These are phyloP conservation scores for Inga oerstediana DNA, from an alignment of 306 rosid genomes.

Conservation along the genomic window DNA sequence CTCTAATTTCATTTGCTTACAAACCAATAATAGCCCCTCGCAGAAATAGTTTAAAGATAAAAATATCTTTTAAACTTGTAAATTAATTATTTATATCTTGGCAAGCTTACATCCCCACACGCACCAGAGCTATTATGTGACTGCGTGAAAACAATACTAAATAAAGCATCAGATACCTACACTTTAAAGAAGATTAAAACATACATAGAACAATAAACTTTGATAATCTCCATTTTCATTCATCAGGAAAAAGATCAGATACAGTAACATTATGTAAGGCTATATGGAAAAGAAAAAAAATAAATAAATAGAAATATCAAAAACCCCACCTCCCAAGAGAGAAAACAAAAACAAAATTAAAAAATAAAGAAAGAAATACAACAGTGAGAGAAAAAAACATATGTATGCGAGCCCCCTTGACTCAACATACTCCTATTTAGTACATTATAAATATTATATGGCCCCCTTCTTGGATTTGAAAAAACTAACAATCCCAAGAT, in stretches of 20 bases:
- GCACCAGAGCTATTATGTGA: too few species aligned
- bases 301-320: slow-evolving; percentile 1
- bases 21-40: too few species aligned
- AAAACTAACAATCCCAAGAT: slow-evolving; percentile 35
- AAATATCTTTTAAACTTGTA: too few species aligned
- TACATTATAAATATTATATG: background rate
- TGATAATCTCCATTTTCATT: slow-evolving; percentile 4
- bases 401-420: background rate
- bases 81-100: too few species aligned
- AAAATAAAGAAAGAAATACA: background rate
- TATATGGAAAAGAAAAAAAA: slow-evolving; percentile 3
- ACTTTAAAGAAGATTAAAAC: background rate
- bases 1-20: too few species aligned
- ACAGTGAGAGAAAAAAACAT: background rate
- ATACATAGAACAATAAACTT: background rate
- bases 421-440: slow-evolving; percentile 15
- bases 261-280: slow-evolving; percentile 1
- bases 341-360: too few species aligned
- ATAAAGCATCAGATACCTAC: background rate
- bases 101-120: too few species aligned
- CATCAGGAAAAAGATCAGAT: background rate
- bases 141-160: background rate
- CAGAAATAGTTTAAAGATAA: too few species aligned
- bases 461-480: slow-evolving; percentile 30
- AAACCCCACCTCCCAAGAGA: slow-evolving; percentile 7